Percentiles rank a stretch among this genome's conserved stretches.
phyloP scores from a whole-genome alignment of 805 yeast genomes.

The Suhomyces vadensis region DNA sequence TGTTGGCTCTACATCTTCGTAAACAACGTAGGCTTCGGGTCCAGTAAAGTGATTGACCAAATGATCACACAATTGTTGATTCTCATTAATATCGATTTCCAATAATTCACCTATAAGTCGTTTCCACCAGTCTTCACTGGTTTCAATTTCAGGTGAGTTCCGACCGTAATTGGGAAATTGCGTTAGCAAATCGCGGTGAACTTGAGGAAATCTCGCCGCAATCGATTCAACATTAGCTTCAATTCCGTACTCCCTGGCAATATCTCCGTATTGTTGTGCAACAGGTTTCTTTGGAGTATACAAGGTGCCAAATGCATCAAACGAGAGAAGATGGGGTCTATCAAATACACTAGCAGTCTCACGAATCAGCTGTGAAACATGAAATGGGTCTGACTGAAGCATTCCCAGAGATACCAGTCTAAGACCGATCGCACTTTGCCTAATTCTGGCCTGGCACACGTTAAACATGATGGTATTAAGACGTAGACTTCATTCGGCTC shows the following conservation, averaged over 20 bases:
- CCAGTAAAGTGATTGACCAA: slow-evolving; percentile 52
- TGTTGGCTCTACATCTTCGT: slow-evolving; percentile 53
- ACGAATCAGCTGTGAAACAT: slow-evolving; percentile 16
- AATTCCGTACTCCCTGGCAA: slow-evolving; percentile 49
- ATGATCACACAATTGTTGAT: slow-evolving; percentile 43
- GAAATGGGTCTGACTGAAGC: slow-evolving; percentile 25
- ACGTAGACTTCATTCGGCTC: not conserved
- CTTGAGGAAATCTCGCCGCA: slow-evolving; percentile 25
- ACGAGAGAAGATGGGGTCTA: slow-evolving; percentile 53
- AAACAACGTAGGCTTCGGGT: slow-evolving; percentile 52
- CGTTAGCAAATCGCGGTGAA: slow-evolving; percentile 36
- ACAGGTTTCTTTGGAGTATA: slow-evolving; percentile 59
- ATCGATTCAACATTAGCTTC: slow-evolving; percentile 26
- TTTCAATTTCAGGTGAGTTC: slow-evolving; percentile 17
- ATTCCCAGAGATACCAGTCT: slow-evolving; percentile 5
- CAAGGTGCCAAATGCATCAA: slow-evolving; percentile 70
- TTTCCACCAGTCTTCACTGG: slow-evolving; percentile 58
- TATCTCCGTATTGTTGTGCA: slow-evolving; percentile 50
- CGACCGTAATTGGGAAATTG: slow-evolving; percentile 68
- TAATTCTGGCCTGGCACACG: not conserved
- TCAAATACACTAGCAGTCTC: slow-evolving; percentile 25
- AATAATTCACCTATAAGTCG: slow-evolving; percentile 48
- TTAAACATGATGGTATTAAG: not conserved
- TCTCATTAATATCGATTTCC: slow-evolving; percentile 28
- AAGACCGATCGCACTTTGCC: not conserved